Conservation (phyloP, 2,329 filamentous ascomycete species). For the Catunica adiposa region DNA sequence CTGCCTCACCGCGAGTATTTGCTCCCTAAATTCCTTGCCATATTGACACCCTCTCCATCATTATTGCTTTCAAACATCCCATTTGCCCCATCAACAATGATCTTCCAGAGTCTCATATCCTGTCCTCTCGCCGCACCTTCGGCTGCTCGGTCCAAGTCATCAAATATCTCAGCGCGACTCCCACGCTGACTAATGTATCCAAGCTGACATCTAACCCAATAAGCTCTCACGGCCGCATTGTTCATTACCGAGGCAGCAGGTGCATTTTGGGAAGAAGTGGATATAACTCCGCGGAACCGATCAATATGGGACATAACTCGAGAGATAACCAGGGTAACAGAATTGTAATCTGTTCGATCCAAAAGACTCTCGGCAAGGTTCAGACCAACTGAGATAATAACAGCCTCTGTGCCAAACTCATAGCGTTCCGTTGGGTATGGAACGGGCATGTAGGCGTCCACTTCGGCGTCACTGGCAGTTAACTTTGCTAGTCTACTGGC, state of each 20-base stretch:
- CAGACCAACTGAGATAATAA: not conserved
- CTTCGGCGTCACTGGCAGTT: not conserved
- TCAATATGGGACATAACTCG: not conserved
- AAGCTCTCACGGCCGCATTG: not conserved
- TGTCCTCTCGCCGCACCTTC: not conserved
- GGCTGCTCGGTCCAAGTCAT: not conserved
- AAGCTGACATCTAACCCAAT: not conserved
- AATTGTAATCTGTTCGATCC: not conserved
- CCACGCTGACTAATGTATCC: not conserved
- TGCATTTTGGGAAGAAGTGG: not conserved
- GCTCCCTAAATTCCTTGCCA: not conserved
- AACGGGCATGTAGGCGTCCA: not conserved
- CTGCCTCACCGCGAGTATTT: not conserved
- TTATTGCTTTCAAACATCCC: not conserved
- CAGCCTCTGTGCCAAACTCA: not conserved
- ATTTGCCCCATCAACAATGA: not conserved
- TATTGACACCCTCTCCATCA: not conserved
- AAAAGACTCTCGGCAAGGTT: not conserved
- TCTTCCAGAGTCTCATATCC: not conserved
- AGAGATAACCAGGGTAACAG: not conserved
- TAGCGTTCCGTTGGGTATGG: not conserved
- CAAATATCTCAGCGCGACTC: not conserved
- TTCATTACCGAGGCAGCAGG: not conserved
- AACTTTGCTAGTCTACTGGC: not conserved
- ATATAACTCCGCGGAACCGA: not conserved